A percentile compares a stretch with the other conserved stretches of the same genome.
Evolutionary conservation across 139 green algal species (phyloP).

Genomic region (Volvox africanus): DNA sequence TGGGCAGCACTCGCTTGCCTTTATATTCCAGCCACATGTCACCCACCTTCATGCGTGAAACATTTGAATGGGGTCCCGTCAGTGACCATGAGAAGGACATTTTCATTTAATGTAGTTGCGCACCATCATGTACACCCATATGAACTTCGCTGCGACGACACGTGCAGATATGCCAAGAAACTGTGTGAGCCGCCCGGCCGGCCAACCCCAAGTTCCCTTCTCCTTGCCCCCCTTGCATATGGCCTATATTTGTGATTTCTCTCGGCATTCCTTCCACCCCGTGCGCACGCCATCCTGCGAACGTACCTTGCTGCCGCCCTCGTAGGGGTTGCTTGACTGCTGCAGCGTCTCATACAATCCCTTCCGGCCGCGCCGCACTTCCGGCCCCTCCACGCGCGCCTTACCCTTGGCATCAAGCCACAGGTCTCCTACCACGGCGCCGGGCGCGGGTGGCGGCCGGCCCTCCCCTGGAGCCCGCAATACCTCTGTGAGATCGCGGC

Average conservation of each 20-base stretch:
- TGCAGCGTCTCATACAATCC: slow-evolving; percentile 64
- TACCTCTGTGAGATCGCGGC: slow-evolving; percentile 56
- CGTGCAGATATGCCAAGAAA: too few species aligned
- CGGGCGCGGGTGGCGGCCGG: background rate
- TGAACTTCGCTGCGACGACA: too few species aligned
- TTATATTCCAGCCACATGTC: slow-evolving; percentile 51
- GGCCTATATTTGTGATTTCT: too few species aligned
- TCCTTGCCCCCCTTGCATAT: too few species aligned
- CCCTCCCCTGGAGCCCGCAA: slow-evolving; percentile 13
- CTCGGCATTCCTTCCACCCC: too few species aligned
- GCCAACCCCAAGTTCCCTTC: too few species aligned
- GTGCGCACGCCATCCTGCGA: too few species aligned
- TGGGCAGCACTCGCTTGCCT: slow-evolving; percentile 31
- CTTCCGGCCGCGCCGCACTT: slow-evolving; percentile 47
- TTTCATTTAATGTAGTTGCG: too few species aligned
- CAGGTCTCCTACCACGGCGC: slow-evolving; percentile 35
- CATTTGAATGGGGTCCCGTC: too few species aligned
- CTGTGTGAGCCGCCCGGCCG: too few species aligned
- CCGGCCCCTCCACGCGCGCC: slow-evolving; percentile 6
- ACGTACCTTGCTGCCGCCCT: slow-evolving; percentile 34
- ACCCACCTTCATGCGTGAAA: background rate
- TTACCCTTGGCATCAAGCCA: slow-evolving; percentile 68
- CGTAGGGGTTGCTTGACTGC: slow-evolving; percentile 61
- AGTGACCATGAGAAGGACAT: too few species aligned
- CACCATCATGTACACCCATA: too few species aligned